Evolutionary conservation across 768 basidiomycete species (phyloP), one percentile per base, ranked within the genome.

Genomic region (Pisolithus marmoratus): DNA sequence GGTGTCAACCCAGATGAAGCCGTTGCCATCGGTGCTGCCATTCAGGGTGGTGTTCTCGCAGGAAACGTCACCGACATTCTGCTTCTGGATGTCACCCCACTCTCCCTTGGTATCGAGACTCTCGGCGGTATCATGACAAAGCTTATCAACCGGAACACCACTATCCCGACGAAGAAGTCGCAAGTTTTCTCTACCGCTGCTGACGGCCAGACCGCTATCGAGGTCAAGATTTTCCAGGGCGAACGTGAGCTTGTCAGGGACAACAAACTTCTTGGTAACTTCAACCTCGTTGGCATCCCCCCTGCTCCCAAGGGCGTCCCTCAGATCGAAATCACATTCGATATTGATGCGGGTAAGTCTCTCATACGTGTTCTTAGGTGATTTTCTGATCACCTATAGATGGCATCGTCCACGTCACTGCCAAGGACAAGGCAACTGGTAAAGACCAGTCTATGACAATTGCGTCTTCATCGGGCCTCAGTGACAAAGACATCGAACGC

Each of bases 81-180:
- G 0, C 84, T 99, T 48, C 82, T 94, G 34, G 94, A 95, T 60
- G 94, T 95, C 40, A 94, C 93, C 20, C 94, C 93, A 31, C 80
- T 98, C 1, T 99, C 95, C 1, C 89, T 99, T 59, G 83, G 83
- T 75, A 93, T 93, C 50, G 94, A 96, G 74, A 98, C 95, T 11
- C 91, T 97, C 56, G 94, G 96, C 60, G 96, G 96, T 65, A 97
- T 99, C 73, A 98, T 99, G 92, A 97, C 95, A 59, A 95, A 97
- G 73, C 83, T 99, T 41, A 99, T 99, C 73, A 87, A 79, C 65
- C 88, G 96, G 54, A 99, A 99, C 78, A 99, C 96, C 12, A 98
- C 96, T 52, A 98, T 98, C 72, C 96, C 96, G 5, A 97, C 95
- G 60, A 99, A 99, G 81, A 99, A 99, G 82, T 94, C 92, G 0